Conservation (phyloP, 2,329 filamentous ascomycete genomes). For the Leptosphaerulina australis region DNA sequence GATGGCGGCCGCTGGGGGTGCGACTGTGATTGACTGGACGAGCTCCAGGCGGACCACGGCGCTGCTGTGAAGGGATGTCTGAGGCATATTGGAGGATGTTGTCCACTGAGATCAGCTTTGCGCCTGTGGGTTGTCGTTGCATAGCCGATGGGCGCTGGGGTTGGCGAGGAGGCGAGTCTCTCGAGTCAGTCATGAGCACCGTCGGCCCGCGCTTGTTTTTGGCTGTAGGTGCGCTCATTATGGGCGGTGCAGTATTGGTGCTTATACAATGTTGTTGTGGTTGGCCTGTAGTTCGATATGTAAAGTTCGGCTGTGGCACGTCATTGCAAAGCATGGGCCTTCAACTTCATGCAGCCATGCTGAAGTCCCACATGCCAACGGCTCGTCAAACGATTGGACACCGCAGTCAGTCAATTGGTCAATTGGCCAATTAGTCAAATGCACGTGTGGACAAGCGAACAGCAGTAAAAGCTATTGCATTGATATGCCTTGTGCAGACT, state of each 20-base stretch:
- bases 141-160: slow-evolving; percentile 27
- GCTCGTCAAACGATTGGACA: neutral
- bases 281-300: neutral
- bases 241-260: slow-evolving; percentile 14
- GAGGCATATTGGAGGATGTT: slow-evolving; percentile 93
- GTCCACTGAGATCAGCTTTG: slow-evolving; percentile 86
- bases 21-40: slow-evolving; percentile 55
- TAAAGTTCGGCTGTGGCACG: slow-evolving; percentile 18
- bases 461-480: neutral
- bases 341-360: slow-evolving; percentile 16
- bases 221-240: slow-evolving; percentile 42
- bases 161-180: slow-evolving; percentile 52
- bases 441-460: neutral
- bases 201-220: slow-evolving; percentile 50
- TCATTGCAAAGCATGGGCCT: slow-evolving; percentile 10
- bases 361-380: slow-evolving; percentile 16
- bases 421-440: too few relatives aligned
- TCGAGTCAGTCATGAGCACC: slow-evolving; percentile 61
- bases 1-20: slow-evolving; percentile 59
- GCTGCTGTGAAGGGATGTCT: slow-evolving; percentile 93
- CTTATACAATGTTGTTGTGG: neutral
- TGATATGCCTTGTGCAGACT: slow-evolving; percentile 6
- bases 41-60: slow-evolving; percentile 69
- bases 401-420: neutral
- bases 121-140: slow-evolving; percentile 45